A percentile compares a stretch with the other conserved stretches of the same genome.
Conservation (phyloP, 2,329 filamentous ascomycete genomes). For the Arachnomyces sp. region DNA sequence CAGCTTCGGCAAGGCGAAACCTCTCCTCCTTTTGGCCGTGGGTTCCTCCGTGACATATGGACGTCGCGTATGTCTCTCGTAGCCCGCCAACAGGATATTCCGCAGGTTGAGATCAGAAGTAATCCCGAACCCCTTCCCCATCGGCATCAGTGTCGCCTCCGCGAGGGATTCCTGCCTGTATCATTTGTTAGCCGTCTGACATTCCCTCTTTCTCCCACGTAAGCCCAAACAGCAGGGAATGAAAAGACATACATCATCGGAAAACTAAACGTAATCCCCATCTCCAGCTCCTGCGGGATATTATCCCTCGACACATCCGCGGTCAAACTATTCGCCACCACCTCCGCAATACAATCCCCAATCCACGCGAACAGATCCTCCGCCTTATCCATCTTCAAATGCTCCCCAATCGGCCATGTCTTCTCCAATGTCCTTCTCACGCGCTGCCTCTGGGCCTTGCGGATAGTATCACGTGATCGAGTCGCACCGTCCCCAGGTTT, state of each 20-base stretch:
- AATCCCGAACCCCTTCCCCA: conserved; percentile 53
- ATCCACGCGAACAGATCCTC: conserved; percentile 77
- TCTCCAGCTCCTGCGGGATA: conserved; percentile 38
- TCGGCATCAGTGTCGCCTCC: conserved; percentile 50
- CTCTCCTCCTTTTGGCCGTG: conserved; percentile 37
- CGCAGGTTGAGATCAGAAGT: conserved; percentile 48
- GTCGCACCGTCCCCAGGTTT: conserved; percentile 16
- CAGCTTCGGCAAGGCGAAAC: conserved; percentile 54
- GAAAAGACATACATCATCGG: conserved; percentile 38
- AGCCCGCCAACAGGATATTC: conserved; percentile 47
- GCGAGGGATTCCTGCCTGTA: conserved; percentile 45
- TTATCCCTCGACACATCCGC: conserved; percentile 29
- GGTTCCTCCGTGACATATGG: conserved; percentile 29
- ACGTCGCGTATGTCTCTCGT: conserved; percentile 44
- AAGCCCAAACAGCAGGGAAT: neutral
- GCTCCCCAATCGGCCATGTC: conserved; percentile 48
- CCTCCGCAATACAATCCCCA: conserved; percentile 65
- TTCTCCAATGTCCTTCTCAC: conserved; percentile 42
- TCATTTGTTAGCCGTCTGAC: conserved; percentile 12
- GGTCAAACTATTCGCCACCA: conserved; percentile 51
- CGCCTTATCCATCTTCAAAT: conserved; percentile 57
- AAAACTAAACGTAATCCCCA: conserved; percentile 46
- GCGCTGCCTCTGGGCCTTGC: conserved; percentile 41
- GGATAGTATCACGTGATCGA: conserved; percentile 36
- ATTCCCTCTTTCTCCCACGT: no score